Percentiles rank a stretch among this genome's conserved stretches.
Conservation (phyloP, 768 basidiomycete species). For the Suillus hirtellus region DNA sequence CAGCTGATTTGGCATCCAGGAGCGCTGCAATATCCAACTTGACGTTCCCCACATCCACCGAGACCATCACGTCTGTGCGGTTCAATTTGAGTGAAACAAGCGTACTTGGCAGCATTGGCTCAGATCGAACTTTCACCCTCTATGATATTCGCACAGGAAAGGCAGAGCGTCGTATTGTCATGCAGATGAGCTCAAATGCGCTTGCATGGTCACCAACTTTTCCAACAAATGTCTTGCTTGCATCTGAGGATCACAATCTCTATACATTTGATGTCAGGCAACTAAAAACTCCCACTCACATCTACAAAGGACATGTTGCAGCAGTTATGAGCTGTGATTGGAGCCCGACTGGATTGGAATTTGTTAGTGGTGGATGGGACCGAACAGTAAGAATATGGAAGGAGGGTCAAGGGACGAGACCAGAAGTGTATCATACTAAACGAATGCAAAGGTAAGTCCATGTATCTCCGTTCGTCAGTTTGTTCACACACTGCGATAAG, state of each 20-base stretch:
- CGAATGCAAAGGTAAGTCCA: constrained; percentile 88
- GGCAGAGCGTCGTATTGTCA: constrained; percentile 86
- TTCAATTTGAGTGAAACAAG: constrained; percentile 96
- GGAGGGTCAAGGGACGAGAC: constrained; percentile 73
- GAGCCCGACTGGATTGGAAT: constrained; percentile 94
- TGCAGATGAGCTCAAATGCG: constrained; percentile 93
- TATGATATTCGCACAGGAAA: constrained; percentile 98
- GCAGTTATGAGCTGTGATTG: constrained; percentile 98
- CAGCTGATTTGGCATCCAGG: constrained; percentile 39
- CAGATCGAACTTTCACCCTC: constrained; percentile 92
- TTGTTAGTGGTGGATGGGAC: constrained; percentile 97
- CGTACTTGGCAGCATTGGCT: constrained; percentile 92
- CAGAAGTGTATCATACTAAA: constrained; percentile 97
- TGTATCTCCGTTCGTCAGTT: neutral
- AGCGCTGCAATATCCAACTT: constrained; percentile 85
- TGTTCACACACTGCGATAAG: constrained; percentile 38
- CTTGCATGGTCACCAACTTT: constrained; percentile 96
- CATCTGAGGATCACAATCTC: constrained; percentile 98
- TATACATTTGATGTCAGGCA: constrained; percentile 97
- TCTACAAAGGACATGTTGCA: constrained; percentile 97
- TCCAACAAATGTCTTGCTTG: constrained; percentile 87
- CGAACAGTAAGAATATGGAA: constrained; percentile 93
- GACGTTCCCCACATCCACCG: constrained; percentile 82
- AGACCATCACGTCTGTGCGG: constrained; percentile 83
- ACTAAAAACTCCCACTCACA: constrained; percentile 77